Evolutionary conservation across 352 stramenopile genomes (phyloP).

Genomic region (Globisporangium lucens): DNA sequence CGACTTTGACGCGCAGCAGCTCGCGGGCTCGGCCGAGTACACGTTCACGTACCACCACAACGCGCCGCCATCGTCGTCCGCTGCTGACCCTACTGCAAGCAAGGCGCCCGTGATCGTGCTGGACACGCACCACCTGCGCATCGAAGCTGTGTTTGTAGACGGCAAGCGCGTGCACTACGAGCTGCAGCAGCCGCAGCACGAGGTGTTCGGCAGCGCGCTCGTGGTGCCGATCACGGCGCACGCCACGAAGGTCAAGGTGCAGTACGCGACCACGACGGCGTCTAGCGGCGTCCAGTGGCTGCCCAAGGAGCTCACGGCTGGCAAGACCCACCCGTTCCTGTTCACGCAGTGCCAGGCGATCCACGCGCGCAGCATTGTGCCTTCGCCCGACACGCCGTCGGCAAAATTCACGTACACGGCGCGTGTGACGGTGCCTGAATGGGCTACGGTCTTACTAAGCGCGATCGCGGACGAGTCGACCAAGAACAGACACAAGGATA

Average conservation of each 20-base stretch:
- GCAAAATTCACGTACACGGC: conserved; percentile 96
- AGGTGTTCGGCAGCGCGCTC: conserved; percentile 65
- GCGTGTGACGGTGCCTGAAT: conserved; percentile 85
- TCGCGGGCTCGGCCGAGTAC: conserved; percentile 84
- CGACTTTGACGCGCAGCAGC: conserved; percentile 71
- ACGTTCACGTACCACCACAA: conserved; percentile 44
- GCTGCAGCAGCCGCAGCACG: conserved; percentile 17
- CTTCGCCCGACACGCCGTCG: conserved; percentile 92
- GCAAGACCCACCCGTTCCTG: conserved; percentile 93
- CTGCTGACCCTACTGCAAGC: not conserved
- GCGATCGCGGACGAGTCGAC: conserved; percentile 38
- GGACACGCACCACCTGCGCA: conserved; percentile 78
- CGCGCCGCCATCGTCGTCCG: not conserved
- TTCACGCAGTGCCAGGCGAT: conserved; percentile 95
- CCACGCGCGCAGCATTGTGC: conserved; percentile 93
- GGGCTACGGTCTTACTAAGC: conserved; percentile 93
- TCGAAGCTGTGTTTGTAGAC: conserved; percentile 56
- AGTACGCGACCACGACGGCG: conserved; percentile 17
- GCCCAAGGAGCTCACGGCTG: conserved; percentile 90
- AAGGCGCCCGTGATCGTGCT: conserved; percentile 46
- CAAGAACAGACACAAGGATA: not conserved
- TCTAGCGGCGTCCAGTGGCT: conserved; percentile 90
- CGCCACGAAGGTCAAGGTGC: conserved; percentile 45
- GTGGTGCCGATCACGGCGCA: conserved; percentile 43
- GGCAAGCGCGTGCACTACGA: conserved; percentile 18